These are phyloP conservation scores for Fusarium begoniae DNA, from an alignment of 2,329 filamentous ascomycete species.

Conservation along the genomic window DNA sequence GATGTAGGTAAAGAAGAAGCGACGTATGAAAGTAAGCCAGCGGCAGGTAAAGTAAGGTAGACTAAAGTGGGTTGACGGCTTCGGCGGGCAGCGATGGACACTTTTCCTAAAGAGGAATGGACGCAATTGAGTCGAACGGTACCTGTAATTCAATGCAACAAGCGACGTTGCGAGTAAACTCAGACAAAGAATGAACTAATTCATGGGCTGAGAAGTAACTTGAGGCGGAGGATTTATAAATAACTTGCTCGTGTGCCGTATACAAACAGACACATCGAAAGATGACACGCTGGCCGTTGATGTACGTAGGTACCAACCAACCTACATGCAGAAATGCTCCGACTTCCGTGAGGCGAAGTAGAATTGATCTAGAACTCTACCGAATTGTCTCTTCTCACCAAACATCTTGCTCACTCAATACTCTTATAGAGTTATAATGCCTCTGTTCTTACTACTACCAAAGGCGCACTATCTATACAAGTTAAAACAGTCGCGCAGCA, in stretches of 20 bases:
- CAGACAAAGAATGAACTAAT: background rate
- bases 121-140: slow-evolving; percentile 15
- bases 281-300: slow-evolving; percentile 42
- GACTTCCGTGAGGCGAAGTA: slow-evolving; percentile 33
- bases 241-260: slow-evolving; percentile 1
- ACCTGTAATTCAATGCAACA: slow-evolving; percentile 19
- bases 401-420: too few species aligned
- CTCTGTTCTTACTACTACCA: background rate
- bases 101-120: slow-evolving; percentile 17
- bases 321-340: background rate
- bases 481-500: background rate
- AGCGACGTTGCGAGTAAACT: background rate
- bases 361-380: slow-evolving; percentile 16
- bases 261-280: slow-evolving; percentile 8
- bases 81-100: slow-evolving; percentile 35
- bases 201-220: background rate
- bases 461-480: background rate
- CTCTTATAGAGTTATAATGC: too few species aligned
- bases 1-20: slow-evolving; percentile 30
- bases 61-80: slow-evolving; percentile 37
- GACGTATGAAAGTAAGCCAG: slow-evolving; percentile 34
- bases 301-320: background rate
- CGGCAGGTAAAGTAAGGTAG: slow-evolving; percentile 29
- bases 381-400: background rate
- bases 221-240: background rate